Evolutionary conservation across 2,329 filamentous ascomycete species (phyloP).

Genomic region (Pestalotiopsis sp.): DNA sequence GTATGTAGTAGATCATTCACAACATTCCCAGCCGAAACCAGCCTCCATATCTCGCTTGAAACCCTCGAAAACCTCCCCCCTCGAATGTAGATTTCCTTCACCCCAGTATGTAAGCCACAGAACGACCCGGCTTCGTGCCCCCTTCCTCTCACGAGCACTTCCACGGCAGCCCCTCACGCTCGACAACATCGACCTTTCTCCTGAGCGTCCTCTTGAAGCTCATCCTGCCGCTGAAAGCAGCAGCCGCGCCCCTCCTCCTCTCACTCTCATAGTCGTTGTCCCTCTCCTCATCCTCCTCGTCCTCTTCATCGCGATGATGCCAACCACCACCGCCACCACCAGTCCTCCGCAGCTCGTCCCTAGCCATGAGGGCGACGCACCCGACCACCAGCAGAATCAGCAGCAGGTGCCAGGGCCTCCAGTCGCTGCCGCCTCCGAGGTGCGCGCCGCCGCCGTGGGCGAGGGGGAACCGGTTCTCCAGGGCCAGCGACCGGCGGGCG

Average conservation of each 20-base stretch:
- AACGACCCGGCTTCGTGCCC: too few relatives aligned
- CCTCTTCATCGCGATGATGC: background rate
- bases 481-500: conserved; percentile 7
- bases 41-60: too few relatives aligned
- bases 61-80: too few relatives aligned
- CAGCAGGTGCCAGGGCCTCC: conserved; percentile 5
- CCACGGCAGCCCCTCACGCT: background rate
- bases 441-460: too few relatives aligned
- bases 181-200: background rate
- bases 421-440: background rate
- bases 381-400: background rate
- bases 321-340: background rate
- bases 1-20: too few relatives aligned
- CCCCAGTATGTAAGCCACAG: too few relatives aligned
- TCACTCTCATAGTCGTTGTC: background rate
- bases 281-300: background rate
- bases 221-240: background rate
- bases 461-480: conserved; percentile 12
- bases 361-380: background rate
- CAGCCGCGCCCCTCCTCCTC: background rate
- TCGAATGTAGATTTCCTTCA: too few relatives aligned
- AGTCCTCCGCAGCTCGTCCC: background rate
- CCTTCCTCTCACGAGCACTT: background rate
- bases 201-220: background rate
- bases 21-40: too few relatives aligned